Evolutionary conservation across 345 rosid species (phyloP), one percentile per base, ranked within the genome.

Genomic region (Pseudoturritis turrita): DNA sequence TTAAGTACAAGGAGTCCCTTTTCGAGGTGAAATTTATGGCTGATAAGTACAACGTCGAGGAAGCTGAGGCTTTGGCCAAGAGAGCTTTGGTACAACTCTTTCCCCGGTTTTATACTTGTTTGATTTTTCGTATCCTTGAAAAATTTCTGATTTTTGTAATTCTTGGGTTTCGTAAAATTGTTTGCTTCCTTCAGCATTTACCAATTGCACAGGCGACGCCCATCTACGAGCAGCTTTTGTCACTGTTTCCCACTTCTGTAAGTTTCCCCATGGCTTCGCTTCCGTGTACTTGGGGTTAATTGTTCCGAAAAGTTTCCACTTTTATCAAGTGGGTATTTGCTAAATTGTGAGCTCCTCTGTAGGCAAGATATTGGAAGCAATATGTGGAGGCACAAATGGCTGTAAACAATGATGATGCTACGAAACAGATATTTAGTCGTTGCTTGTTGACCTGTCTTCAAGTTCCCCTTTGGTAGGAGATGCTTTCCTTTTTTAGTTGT

Each of bases 361-460:
- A 94, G 99, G 96, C 97, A 28, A 89, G 90, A 75, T 89, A 76
- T 77, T 94, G 99, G 97, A 91, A 88, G 87, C 98, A 94, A 61
- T 95, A 95, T 73, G 96, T 89, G 70, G 97, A 95, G 82, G 96
- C 90, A 33, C 79, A 85, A 61, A 91, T 95, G 96, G 83, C 85
- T 65, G 87, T 71, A 22, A 89, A 83, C 73, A 89, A 91, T 74
- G 99, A 89, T 39, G 97, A 88, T 76, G 96, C 97, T 62, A 86
- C 87, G n/a, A 95, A 80, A 71, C 96, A 85, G 76, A 87, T 95
- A 73, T 95, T 95, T 84, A 89, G 97, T 77, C 87, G 96, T 41
- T 95, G 97, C 75, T 86, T 95, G 75, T 78, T 95, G 81, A 95
- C 78, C 47, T 95, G 97, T 72, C 95, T 89, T 77, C 96, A 95